These are phyloP conservation scores for Trametes punicea DNA, from an alignment of 768 basidiomycete genomes.

Conservation along the genomic window DNA sequence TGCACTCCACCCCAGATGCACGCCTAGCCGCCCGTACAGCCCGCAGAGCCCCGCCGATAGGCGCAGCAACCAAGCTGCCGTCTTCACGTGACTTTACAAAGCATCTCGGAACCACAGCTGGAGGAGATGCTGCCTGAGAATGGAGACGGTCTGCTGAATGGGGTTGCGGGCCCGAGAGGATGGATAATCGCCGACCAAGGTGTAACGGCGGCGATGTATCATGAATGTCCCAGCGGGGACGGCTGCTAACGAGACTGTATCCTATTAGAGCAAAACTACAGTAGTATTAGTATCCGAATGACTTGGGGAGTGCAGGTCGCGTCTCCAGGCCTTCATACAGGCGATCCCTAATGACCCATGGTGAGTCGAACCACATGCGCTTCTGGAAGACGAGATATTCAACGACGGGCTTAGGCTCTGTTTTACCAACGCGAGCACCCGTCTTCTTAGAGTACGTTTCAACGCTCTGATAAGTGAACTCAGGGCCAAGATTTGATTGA, in stretches of 20 bases:
- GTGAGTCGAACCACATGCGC: slow-evolving; percentile 63
- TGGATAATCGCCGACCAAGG: too few species aligned
- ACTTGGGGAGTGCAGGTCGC: neutral
- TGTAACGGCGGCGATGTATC: too few species aligned
- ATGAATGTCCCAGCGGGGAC: too few species aligned
- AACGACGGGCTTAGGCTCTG: slow-evolving; percentile 34
- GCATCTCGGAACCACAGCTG: too few species aligned
- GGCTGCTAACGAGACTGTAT: too few species aligned
- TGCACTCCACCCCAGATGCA: neutral
- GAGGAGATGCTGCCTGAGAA: too few species aligned
- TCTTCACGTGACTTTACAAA: neutral
- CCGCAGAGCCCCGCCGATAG: neutral
- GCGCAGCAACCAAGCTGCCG: neutral
- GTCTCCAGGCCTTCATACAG: slow-evolving; percentile 18
- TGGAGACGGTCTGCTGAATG: too few species aligned
- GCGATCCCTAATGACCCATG: slow-evolving; percentile 60
- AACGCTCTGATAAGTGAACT: slow-evolving; percentile 31
- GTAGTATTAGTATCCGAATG: neutral
- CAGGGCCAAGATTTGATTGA: too few species aligned
- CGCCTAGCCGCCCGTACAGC: neutral
- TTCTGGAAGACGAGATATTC: slow-evolving; percentile 53
- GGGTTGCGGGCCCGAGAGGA: too few species aligned
- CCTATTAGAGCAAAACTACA: neutral
- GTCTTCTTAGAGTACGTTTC: slow-evolving; percentile 35
- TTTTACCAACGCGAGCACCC: slow-evolving; percentile 20